phyloP scores from a whole-genome alignment of 768 basidiomycete genomes.

The Omphalotus guepiniiformis region DNA sequence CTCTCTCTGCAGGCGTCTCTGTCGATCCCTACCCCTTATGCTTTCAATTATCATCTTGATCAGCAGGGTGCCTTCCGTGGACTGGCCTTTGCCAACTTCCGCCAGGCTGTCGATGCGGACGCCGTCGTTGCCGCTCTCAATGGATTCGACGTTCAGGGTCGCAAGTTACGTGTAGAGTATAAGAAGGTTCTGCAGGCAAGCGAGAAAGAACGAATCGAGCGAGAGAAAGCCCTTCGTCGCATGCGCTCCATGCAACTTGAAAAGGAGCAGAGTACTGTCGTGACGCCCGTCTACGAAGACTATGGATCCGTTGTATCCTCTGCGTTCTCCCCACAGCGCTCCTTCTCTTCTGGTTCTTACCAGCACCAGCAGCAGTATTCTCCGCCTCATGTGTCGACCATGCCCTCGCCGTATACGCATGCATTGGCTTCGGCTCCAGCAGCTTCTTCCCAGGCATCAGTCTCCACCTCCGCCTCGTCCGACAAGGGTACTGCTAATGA shows the following conservation, averaged over 20 bases:
- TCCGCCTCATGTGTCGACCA: slow-evolving; percentile 50
- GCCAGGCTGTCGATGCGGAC: slow-evolving; percentile 86
- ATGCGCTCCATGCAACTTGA: slow-evolving; percentile 98
- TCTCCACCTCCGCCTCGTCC: slow-evolving; percentile 55
- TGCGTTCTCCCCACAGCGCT: slow-evolving; percentile 66
- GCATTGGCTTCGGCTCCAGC: slow-evolving; percentile 50
- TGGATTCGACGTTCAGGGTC: slow-evolving; percentile 93
- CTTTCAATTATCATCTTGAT: slow-evolving; percentile 99
- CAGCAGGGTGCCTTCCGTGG: slow-evolving; percentile 96
- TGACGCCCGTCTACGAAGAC: slow-evolving; percentile 62
- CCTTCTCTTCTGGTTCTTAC: slow-evolving; percentile 64
- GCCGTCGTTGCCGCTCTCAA: slow-evolving; percentile 95
- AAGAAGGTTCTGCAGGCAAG: slow-evolving; percentile 99
- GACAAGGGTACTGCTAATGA: slow-evolving; percentile 65
- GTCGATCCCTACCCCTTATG: slow-evolving; percentile 93
- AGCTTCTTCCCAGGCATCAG: slow-evolving; percentile 48
- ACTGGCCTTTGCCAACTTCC: slow-evolving; percentile 97
- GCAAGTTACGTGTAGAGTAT: slow-evolving; percentile 97
- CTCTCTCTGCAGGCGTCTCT: slow-evolving; percentile 64
- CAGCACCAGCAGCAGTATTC: slow-evolving; percentile 63
- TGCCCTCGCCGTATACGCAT: slow-evolving; percentile 44
- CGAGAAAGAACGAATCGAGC: slow-evolving; percentile 97
- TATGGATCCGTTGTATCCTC: slow-evolving; percentile 52
- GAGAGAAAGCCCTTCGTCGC: slow-evolving; percentile 95
- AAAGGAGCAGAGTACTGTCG: slow-evolving; percentile 58